Evolutionary conservation across 805 yeast species (phyloP).

Genomic region (Metschnikowia matae): DNA sequence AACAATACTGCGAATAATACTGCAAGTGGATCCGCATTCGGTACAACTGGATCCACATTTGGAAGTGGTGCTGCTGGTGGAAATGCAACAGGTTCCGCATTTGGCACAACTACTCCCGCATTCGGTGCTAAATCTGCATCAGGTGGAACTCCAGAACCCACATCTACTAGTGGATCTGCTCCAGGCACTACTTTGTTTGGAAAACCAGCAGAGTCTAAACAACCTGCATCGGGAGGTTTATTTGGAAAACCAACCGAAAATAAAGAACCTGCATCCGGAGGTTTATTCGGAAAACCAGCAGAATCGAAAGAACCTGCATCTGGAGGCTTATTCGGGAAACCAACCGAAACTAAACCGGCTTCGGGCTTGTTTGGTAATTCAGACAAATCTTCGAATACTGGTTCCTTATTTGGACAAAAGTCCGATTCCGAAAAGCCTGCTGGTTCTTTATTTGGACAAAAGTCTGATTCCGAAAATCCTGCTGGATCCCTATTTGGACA

Average conservation of each 20-base stretch:
- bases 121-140: too few species aligned
- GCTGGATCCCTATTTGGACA: slow-evolving; percentile 6
- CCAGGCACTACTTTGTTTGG: slow-evolving; percentile 1
- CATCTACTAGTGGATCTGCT: too few species aligned
- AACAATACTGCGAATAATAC: too few species aligned
- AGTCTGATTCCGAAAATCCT: slow-evolving; percentile 6
- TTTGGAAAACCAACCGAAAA: neutral
- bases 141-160: too few species aligned
- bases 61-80: too few species aligned
- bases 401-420: too few species aligned
- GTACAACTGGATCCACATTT: too few species aligned
- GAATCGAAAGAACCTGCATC: slow-evolving; percentile 1
- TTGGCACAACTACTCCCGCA: neutral
- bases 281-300: slow-evolving; percentile 2
- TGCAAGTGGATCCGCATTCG: too few species aligned
- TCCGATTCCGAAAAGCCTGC: too few species aligned
- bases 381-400: neutral
- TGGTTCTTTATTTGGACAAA: slow-evolving; percentile 7
- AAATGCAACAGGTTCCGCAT: neutral
- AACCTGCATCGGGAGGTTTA: slow-evolving; percentile 1
- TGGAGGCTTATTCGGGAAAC: slow-evolving; percentile 2
- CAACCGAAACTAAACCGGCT: neutral
- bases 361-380: slow-evolving; percentile 1
- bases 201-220: neutral
- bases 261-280: slow-evolving; percentile 1